Base-by-base conservation (phyloP, 2,329 filamentous ascomycete genomes). In the Eurotiales sp. region DNA sequence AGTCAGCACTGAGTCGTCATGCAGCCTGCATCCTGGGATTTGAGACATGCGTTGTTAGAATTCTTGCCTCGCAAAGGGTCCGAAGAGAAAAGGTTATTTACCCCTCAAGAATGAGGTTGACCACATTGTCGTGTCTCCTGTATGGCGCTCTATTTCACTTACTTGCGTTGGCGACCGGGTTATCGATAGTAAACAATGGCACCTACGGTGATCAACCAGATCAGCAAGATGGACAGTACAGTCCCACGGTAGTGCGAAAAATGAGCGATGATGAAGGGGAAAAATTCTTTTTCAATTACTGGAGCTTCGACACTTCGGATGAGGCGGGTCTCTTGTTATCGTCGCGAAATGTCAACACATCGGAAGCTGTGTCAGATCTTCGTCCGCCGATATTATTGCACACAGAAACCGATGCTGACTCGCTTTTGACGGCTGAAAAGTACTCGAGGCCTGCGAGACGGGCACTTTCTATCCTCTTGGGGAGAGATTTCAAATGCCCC, bases 401-500 rank as follows among this genome's bases (percentile, higher is more conserved):
- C 50, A 34, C 27, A 14, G 32, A 55, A 30, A 36, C 34, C 6
- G 40, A 32, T 14, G 29, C 47, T 11, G 47, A 50, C 34, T 23
- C 23, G 7, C 48, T 52, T 4, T 17, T 49, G 19, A 34, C 47
- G 34, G 10, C 56, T 10, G 36, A 46, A 17, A 45, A 45, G 14
- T 54, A 54, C 15, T 51, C 58, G 2, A 23, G 51, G 32, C 27
- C 50, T 53, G 51, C 53, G 14, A 48, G 53, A 36, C 50, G 47
- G 11, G 30, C 58, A 19, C 53, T 57, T 17, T 49, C 50, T 19
- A 50, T 50, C 36, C 63, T 77, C 27, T 40, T 64, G 10, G 69
- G 70, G 46, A 69, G 81, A 52, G 76, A 74, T 43, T 86, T 82
- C 60, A 63, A 78, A 54, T 85, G 83, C 61, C 83, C 83, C 0